A percentile compares a stretch with the other conserved stretches of the same genome.
Conservation (phyloP, 2,329 filamentous ascomycete genomes). For the Albifimbria verrucaria region DNA sequence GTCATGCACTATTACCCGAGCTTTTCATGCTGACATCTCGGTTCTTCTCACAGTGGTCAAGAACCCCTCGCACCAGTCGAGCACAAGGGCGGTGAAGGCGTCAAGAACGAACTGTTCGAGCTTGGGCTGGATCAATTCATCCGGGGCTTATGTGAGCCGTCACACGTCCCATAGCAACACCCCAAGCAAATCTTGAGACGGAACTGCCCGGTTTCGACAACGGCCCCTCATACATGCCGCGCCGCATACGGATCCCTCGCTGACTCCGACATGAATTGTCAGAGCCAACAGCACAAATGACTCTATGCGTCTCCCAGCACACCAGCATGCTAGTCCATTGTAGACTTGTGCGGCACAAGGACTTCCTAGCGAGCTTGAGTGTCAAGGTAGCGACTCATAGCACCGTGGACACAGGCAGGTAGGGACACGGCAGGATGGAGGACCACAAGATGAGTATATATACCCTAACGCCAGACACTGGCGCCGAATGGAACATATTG, state of each 20-base stretch:
- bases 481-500: neutral
- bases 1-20: neutral
- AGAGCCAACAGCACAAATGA: no score
- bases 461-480: neutral
- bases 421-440: no score
- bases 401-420: no score
- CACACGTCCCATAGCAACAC: neutral
- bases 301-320: no score
- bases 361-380: no score
- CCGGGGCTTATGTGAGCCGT: slow-evolving; percentile 54
- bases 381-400: no score
- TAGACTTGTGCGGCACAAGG: no score
- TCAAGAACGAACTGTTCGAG: slow-evolving; percentile 69
- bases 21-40: slow-evolving; percentile 2
- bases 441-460: no score
- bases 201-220: no score
- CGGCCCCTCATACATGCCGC: no score
- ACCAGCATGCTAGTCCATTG: no score
- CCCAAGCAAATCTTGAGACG: neutral
- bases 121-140: slow-evolving; percentile 75
- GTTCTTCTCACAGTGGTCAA: slow-evolving; percentile 54
- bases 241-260: slow-evolving; percentile 14
- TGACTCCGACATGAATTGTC: slow-evolving; percentile 16
- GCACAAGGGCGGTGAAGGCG: slow-evolving; percentile 65
- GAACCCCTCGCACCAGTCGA: slow-evolving; percentile 68